Conservation (phyloP, 768 basidiomycete genomes). For the Arthromyces matolae region DNA sequence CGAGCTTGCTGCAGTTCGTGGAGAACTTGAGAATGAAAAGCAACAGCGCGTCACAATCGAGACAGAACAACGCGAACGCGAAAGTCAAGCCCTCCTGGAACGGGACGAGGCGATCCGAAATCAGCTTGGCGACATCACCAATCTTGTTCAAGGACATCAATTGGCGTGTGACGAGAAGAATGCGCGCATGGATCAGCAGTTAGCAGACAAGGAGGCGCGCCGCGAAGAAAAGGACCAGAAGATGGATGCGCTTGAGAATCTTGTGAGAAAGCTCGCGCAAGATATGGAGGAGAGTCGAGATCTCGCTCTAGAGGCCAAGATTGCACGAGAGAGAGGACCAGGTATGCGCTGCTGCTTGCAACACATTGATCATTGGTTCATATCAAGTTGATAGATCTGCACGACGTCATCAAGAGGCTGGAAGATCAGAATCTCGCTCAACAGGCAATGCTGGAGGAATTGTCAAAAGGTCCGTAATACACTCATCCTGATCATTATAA, state of each 20-base stretch:
- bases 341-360: constrained; percentile 35
- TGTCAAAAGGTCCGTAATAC: constrained; percentile 53
- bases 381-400: constrained; percentile 39
- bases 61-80: constrained; percentile 58
- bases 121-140: constrained; percentile 70
- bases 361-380: not conserved
- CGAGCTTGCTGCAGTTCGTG: constrained; percentile 53
- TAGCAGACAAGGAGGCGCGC: constrained; percentile 56
- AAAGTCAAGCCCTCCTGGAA: constrained; percentile 53
- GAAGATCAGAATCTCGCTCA: constrained; percentile 57
- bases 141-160: constrained; percentile 65
- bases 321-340: constrained; percentile 51
- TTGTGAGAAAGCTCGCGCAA: constrained; percentile 55
- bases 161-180: constrained; percentile 59
- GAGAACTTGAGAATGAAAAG: constrained; percentile 62
- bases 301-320: constrained; percentile 49
- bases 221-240: constrained; percentile 57
- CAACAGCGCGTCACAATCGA: constrained; percentile 55
- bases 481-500: not conserved
- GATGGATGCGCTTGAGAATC: constrained; percentile 53
- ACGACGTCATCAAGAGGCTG: constrained; percentile 58
- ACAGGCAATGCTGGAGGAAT: constrained; percentile 46
- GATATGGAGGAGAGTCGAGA: constrained; percentile 51
- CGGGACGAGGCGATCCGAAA: constrained; percentile 55
- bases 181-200: constrained; percentile 56